Percentiles rank a stretch among this genome's conserved stretches.
phyloP scores from a whole-genome alignment of 164 flowering plant species.

The Sedum album region DNA sequence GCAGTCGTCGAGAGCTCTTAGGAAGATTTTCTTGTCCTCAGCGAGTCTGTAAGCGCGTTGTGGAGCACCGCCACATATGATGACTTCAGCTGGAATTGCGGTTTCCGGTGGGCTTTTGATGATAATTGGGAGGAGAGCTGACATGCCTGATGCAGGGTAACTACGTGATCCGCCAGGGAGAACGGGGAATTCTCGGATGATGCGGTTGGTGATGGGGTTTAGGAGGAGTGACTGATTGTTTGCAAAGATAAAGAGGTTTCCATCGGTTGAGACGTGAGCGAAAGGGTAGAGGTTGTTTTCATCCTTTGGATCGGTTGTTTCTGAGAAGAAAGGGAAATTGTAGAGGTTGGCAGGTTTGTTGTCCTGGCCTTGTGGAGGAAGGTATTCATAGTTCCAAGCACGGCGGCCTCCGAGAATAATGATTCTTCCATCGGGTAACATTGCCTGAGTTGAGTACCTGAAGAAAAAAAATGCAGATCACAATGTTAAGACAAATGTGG shows the following conservation, averaged over 20 bases:
- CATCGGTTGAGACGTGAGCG: conserved; percentile 62
- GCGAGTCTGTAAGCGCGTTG: conserved; percentile 20
- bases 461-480: not conserved
- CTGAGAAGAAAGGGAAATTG: conserved; percentile 24
- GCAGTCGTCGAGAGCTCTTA: conserved; percentile 46
- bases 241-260: conserved; percentile 79
- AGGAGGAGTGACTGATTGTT: conserved; percentile 63
- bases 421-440: conserved; percentile 53
- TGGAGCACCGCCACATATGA: conserved; percentile 64
- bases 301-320: conserved; percentile 36
- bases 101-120: conserved; percentile 12
- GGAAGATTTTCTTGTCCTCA: conserved; percentile 13
- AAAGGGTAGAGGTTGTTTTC: conserved; percentile 94
- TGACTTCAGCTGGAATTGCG: conserved; percentile 34
- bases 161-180: conserved; percentile 64
- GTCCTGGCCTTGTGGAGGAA: conserved; percentile 33
- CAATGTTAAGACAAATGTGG: not conserved
- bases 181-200: conserved; percentile 41
- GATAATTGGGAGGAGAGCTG: conserved; percentile 63
- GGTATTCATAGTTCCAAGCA: conserved; percentile 46
- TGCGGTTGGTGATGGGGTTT: conserved; percentile 22
- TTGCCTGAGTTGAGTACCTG: conserved; percentile 63
- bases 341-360: conserved; percentile 17
- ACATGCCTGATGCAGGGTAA: conserved; percentile 69
- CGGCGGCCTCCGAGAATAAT: conserved; percentile 64